These are phyloP conservation scores for Trichoderma pleuroti DNA, from an alignment of 2,329 filamentous ascomycete genomes.

Conservation along the genomic window DNA sequence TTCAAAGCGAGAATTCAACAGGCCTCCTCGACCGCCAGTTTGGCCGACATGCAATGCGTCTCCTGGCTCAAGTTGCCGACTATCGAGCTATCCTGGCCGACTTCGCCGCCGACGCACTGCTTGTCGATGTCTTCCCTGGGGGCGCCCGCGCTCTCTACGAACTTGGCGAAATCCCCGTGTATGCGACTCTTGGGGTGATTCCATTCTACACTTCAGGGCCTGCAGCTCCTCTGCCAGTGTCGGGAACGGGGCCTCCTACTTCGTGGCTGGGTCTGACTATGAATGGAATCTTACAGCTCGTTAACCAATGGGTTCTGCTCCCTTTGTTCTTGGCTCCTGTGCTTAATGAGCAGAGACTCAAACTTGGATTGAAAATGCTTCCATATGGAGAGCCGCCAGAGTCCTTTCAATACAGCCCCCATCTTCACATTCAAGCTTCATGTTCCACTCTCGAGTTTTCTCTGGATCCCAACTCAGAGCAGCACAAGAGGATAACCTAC, in stretches of 20 bases:
- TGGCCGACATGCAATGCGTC: constrained; percentile 26
- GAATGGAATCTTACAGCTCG: constrained; percentile 30
- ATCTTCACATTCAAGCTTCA: constrained; percentile 39
- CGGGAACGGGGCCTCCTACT: constrained; percentile 31
- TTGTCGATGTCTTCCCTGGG: constrained; percentile 38
- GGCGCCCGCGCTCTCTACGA: constrained; percentile 36
- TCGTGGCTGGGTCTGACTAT: constrained; percentile 26
- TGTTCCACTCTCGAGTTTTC: constrained; percentile 34
- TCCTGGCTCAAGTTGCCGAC: constrained; percentile 36
- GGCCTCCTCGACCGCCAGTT: constrained; percentile 33
- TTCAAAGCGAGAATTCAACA: constrained; percentile 28
- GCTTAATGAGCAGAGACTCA: constrained; percentile 32
- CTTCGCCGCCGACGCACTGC: constrained; percentile 32
- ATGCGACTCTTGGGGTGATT: constrained; percentile 39
- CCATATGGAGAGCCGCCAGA: constrained; percentile 32
- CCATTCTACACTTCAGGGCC: constrained; percentile 35
- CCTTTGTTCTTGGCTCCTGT: constrained; percentile 29
- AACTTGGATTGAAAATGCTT: constrained; percentile 29
- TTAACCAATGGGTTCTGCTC: constrained; percentile 28
- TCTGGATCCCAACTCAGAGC: constrained; percentile 24
- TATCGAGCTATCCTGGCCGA: constrained; percentile 31
- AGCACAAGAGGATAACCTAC: constrained; percentile 27
- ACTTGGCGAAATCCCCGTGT: constrained; percentile 33
- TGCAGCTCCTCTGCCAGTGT: constrained; percentile 31
- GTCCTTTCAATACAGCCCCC: constrained; percentile 35